Evolutionary conservation across 805 yeast species (phyloP).

Genomic region (Cyberlindnera mrakii): DNA sequence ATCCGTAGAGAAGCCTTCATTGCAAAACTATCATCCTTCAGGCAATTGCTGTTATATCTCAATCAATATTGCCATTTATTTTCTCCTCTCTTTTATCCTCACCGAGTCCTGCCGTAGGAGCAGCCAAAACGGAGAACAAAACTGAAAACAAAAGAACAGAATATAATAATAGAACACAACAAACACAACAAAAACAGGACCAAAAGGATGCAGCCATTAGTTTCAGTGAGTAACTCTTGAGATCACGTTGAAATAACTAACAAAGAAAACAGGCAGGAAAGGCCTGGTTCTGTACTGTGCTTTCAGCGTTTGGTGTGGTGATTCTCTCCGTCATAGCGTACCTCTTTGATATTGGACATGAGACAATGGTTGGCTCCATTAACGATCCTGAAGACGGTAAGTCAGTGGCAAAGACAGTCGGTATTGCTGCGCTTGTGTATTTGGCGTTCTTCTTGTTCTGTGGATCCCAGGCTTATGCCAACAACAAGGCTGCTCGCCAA

Average conservation of each 20-base stretch:
- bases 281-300: constrained; percentile 93
- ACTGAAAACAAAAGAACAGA: too few species aligned
- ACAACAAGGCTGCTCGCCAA: constrained; percentile 36
- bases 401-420: constrained; percentile 87
- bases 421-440: constrained; percentile 84
- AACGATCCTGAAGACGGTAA: constrained; percentile 90
- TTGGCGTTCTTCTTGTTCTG: constrained; percentile 78
- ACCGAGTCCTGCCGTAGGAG: too few species aligned
- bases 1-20: too few species aligned
- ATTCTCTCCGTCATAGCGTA: constrained; percentile 81
- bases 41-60: too few species aligned
- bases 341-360: constrained; percentile 75
- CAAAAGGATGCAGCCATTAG: constrained; percentile 40
- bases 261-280: constrained; percentile 49
- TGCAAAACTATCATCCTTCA: too few species aligned
- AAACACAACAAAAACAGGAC: not conserved
- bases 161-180: too few species aligned
- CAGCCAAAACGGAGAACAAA: too few species aligned
- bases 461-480: constrained; percentile 72
- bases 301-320: constrained; percentile 88
- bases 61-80: too few species aligned
- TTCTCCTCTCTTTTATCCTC: too few species aligned
- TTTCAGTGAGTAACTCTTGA: constrained; percentile 33
- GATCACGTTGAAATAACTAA: constrained; percentile 5
- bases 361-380: constrained; percentile 87